Percentiles rank a stretch among this genome's conserved stretches.
phyloP scores from a whole-genome alignment of 179 eudicot species.

The Silene noctiflora region DNA sequence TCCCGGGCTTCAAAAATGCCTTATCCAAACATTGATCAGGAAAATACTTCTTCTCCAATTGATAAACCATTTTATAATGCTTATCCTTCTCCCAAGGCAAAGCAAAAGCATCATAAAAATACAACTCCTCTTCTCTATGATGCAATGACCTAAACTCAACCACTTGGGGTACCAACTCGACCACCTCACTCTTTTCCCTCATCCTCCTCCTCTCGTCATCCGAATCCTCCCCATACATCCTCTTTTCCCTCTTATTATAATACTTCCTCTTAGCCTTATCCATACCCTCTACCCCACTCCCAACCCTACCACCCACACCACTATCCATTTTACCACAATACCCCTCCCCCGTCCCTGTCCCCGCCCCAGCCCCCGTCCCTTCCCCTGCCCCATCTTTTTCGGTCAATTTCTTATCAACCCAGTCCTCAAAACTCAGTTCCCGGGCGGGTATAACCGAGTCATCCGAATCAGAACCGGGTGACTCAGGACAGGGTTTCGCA shows the following conservation, averaged over 20 bases:
- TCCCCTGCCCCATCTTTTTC: constrained; percentile 6
- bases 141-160: constrained; percentile 79
- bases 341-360: not conserved
- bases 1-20: constrained; percentile 79
- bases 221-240: constrained; percentile 85
- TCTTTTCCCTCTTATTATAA: constrained; percentile 65
- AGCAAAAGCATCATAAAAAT: constrained; percentile 78
- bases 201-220: constrained; percentile 53
- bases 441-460: constrained; percentile 30
- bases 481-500: constrained; percentile 29
- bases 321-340: too few relatives aligned
- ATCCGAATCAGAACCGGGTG: constrained; percentile 30
- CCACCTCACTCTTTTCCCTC: constrained; percentile 38
- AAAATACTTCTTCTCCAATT: constrained; percentile 93
- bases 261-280: constrained; percentile 82
- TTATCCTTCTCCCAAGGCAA: constrained; percentile 97
- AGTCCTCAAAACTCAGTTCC: constrained; percentile 64
- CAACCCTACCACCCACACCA: too few relatives aligned
- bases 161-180: constrained; percentile 81
- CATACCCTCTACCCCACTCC: constrained; percentile 27
- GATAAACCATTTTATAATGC: constrained; percentile 98
- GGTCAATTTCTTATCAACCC: constrained; percentile 69
- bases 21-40: constrained; percentile 91
- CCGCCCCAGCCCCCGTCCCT: not conserved
- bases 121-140: constrained; percentile 80